Percentiles rank a stretch among this genome's conserved stretches.
phyloP scores from a whole-genome alignment of 306 rosid species.

The Abrus pulchellus region DNA sequence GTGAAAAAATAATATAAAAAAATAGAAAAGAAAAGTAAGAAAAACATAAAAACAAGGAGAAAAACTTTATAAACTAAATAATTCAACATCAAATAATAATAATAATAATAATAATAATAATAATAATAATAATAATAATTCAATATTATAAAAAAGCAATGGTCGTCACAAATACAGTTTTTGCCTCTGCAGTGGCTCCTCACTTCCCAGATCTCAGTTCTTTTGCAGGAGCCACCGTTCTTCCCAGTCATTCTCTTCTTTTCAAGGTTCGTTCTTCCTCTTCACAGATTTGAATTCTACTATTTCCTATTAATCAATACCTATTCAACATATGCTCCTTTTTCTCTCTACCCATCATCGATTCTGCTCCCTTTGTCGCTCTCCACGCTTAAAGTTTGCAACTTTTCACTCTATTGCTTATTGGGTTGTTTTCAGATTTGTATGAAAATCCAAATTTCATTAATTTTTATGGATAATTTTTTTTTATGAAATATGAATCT shows the following conservation, averaged over 20 bases:
- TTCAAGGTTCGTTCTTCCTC: conserved; percentile 37
- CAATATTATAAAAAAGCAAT: background rate
- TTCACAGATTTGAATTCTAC: conserved; percentile 18
- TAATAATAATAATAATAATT: background rate
- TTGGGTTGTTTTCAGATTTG: conserved; percentile 36
- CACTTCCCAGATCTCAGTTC: conserved; percentile 47
- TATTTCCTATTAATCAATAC: background rate
- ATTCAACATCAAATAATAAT: no score
- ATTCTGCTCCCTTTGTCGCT: background rate
- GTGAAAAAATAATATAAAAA: no score
- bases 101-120: no score
- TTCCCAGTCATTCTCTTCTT: background rate
- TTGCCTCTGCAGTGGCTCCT: conserved; percentile 22
- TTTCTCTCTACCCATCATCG: background rate
- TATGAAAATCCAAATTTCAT: background rate
- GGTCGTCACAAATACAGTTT: background rate
- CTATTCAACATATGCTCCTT: background rate
- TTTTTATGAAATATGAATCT: conserved; percentile 36
- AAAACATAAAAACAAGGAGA: no score
- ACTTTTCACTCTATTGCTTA: conserved; percentile 10
- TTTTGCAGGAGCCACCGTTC: conserved; percentile 25
- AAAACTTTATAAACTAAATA: no score
- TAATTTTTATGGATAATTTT: background rate
- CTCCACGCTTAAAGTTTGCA: background rate
- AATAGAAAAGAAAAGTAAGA: no score